Percentiles rank a stretch among this genome's conserved stretches.
These are phyloP conservation scores for Leccinum disarticulatum DNA, from an alignment of 768 basidiomycete species.

Conservation along the genomic window DNA sequence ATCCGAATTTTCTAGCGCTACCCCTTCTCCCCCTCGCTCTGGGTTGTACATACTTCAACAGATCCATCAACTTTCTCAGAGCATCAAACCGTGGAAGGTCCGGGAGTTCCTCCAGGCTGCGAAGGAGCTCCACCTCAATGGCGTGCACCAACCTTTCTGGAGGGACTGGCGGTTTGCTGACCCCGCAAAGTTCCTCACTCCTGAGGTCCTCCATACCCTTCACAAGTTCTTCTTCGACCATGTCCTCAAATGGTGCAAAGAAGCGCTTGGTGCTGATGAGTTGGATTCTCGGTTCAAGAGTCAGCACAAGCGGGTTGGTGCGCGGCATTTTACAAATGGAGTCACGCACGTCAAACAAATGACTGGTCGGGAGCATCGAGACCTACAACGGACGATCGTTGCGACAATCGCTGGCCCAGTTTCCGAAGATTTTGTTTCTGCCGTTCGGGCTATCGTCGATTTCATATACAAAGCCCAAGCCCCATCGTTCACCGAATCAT, in stretches of 20 bases:
- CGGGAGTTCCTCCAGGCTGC: constrained; percentile 24
- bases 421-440: neutral
- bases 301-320: constrained; percentile 19
- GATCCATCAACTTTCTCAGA: neutral
- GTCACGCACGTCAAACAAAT: constrained; percentile 42
- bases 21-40: neutral
- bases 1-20: constrained; percentile 8
- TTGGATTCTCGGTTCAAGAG: neutral
- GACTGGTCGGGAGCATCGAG: constrained; percentile 39
- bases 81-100: constrained; percentile 26
- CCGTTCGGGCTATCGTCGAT: constrained; percentile 19
- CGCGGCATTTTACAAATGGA: constrained; percentile 39
- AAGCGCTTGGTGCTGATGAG: neutral
- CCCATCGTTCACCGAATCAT: constrained; percentile 5
- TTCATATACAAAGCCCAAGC: constrained; percentile 29
- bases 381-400: constrained; percentile 39
- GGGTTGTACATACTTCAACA: constrained; percentile 4
- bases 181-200: constrained; percentile 34
- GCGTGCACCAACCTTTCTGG: constrained; percentile 35
- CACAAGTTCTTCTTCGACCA: constrained; percentile 8
- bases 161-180: constrained; percentile 35
- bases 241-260: constrained; percentile 14
- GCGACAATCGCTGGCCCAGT: neutral
- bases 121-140: constrained; percentile 8
- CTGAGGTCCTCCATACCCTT: constrained; percentile 22